Conservation (phyloP, 345 rosid species). For the Citrus medica region DNA sequence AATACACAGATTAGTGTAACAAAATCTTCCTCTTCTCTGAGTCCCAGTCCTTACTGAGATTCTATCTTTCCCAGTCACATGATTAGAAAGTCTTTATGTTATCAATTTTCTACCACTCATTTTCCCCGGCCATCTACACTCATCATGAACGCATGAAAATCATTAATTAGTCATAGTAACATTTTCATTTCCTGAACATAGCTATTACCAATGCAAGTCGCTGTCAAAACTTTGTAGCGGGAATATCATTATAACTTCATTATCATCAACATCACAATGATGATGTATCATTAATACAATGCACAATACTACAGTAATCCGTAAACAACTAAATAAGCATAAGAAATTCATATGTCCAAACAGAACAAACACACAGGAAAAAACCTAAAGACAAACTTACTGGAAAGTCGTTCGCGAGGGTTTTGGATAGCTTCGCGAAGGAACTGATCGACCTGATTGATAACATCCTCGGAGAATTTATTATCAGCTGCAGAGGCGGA, state of each 20-base stretch:
- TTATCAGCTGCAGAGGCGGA: conserved; percentile 18
- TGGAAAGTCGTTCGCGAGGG: conserved; percentile 76
- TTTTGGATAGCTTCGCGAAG: conserved; percentile 74
- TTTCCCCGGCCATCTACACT: neutral
- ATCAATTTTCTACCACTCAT: neutral
- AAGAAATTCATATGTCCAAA: neutral
- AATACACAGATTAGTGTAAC: no score
- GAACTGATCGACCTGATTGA: conserved; percentile 68
- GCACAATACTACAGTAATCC: neutral
- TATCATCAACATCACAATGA: neutral
- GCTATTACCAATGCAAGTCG: neutral
- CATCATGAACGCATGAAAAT: neutral
- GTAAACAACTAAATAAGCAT: neutral
- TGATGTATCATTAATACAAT: neutral
- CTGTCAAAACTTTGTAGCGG: neutral
- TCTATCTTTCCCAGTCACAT: neutral
- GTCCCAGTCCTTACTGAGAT: neutral
- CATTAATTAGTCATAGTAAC: neutral
- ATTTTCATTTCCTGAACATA: neutral
- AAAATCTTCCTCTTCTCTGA: neutral
- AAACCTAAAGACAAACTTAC: conserved; percentile 25
- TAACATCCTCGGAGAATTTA: conserved; percentile 33
- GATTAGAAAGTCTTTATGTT: neutral
- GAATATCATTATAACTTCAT: neutral
- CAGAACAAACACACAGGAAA: neutral